Percentiles rank a stretch among this genome's conserved stretches.
Evolutionary conservation across 2,329 filamentous ascomycete genomes (phyloP).

Genomic region (Sordariomycetes sp.): DNA sequence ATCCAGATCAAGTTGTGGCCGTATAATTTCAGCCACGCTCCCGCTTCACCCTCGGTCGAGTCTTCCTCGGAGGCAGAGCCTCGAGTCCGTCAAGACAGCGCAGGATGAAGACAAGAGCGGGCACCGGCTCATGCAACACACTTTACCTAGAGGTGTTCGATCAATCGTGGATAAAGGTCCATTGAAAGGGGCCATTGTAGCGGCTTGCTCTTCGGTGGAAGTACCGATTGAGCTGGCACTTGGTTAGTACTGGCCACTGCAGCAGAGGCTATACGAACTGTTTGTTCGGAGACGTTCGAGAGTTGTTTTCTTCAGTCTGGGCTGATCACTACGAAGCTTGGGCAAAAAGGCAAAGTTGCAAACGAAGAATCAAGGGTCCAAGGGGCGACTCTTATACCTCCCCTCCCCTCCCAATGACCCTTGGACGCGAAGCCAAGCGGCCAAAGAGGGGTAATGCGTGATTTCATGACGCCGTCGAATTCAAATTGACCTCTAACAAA

Average conservation of each 20-base stretch:
- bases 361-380: too few species aligned
- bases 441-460: neutral
- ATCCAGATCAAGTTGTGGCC: conserved; percentile 95
- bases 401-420: too few species aligned
- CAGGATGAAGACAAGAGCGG: conserved; percentile 12
- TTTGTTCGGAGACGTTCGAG: too few species aligned
- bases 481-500: neutral
- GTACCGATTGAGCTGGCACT: conserved; percentile 1
- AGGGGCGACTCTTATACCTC: too few species aligned
- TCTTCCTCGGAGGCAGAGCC: conserved; percentile 31
- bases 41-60: conserved; percentile 5
- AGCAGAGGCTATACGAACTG: neutral
- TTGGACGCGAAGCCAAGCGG: too few species aligned
- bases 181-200: conserved; percentile 6
- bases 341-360: too few species aligned
- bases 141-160: conserved; percentile 26
- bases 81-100: conserved; percentile 6
- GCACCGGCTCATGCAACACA: conserved; percentile 57
- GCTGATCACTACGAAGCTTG: too few species aligned
- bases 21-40: conserved; percentile 69
- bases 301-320: too few species aligned
- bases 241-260: neutral
- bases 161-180: conserved; percentile 24
- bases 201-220: neutral
- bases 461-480: neutral